A percentile compares a stretch with the other conserved stretches of the same genome.
phyloP scores from a whole-genome alignment of 352 stramenopile genomes.

The Globisporangium uncinulatum region DNA sequence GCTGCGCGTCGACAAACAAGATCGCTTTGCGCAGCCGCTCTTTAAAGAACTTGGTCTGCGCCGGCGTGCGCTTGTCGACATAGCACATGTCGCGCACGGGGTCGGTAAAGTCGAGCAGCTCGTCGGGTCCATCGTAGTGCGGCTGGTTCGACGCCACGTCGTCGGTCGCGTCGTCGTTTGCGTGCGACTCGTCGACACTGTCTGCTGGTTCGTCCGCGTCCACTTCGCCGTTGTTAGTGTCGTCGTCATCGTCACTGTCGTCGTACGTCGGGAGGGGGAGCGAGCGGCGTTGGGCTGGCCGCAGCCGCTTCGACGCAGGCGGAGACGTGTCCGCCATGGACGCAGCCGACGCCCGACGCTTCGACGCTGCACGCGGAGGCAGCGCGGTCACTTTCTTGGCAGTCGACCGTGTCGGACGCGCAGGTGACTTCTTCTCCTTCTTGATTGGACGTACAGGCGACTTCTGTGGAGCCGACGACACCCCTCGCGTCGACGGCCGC shows the following conservation, averaged over 20 bases:
- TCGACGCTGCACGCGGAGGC: conserved; percentile 1
- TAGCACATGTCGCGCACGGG: conserved; percentile 66
- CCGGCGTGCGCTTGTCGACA: conserved; percentile 35
- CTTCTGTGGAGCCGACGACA: conserved; percentile 4
- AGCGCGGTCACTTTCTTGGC: conserved; percentile 1
- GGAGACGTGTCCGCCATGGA: not conserved
- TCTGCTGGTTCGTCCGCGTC: conserved; percentile 11
- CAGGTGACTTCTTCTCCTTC: conserved; percentile 2
- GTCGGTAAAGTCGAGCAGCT: conserved; percentile 60
- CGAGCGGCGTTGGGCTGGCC: conserved; percentile 6
- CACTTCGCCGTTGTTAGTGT: conserved; percentile 21
- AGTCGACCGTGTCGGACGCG: conserved; percentile 1
- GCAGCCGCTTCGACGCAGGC: conserved; percentile 10
- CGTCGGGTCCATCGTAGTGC: conserved; percentile 37
- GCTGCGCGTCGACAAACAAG: conserved; percentile 57
- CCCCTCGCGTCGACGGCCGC: not conserved
- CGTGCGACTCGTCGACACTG: conserved; percentile 2
- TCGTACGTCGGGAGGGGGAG: conserved; percentile 10
- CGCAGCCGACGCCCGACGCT: conserved; percentile 7
- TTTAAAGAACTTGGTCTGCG: conserved; percentile 67
- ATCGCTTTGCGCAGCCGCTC: conserved; percentile 57
- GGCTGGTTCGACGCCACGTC: conserved; percentile 20
- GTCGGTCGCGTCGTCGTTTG: conserved; percentile 5
- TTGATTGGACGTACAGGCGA: conserved; percentile 4
- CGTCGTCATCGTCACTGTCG: conserved; percentile 11